Evolutionary conservation across 192 early-diverging fungal species (phyloP).

Genomic region (Polychytrium aggregatum): DNA sequence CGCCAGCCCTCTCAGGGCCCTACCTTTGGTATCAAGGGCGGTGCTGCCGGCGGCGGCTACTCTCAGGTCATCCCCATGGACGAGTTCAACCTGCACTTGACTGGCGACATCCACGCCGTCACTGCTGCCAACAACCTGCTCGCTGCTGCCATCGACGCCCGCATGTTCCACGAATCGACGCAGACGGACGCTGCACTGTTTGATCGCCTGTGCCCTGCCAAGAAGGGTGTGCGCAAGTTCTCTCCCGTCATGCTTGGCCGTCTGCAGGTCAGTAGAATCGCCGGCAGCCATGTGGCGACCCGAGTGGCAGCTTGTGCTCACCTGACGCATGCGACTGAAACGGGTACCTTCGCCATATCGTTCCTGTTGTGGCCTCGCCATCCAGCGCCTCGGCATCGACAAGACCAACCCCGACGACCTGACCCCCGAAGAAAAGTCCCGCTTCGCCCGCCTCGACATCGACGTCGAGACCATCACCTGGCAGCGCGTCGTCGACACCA

Average conservation of each 20-base stretch:
- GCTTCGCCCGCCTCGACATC: conserved; percentile 88
- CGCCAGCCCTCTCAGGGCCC: conserved; percentile 99
- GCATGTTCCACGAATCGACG: conserved; percentile 92
- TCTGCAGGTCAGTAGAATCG: conserved; percentile 15
- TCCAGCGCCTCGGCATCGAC: conserved; percentile 64
- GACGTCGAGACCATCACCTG: conserved; percentile 90
- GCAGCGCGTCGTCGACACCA: conserved; percentile 93
- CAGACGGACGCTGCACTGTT: conserved; percentile 70
- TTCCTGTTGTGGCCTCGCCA: too few species aligned
- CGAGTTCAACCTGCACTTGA: conserved; percentile 97
- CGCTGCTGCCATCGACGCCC: conserved; percentile 91
- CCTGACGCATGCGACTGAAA: too few species aligned
- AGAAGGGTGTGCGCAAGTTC: conserved; percentile 76
- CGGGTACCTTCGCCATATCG: too few species aligned
- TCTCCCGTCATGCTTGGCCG: conserved; percentile 79
- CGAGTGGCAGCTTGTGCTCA: too few species aligned
- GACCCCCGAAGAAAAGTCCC: conserved; percentile 60
- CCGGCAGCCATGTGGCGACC: conserved; percentile 2
- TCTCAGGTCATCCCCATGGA: conserved; percentile 99
- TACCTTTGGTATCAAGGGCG: conserved; percentile 98
- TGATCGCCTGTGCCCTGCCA: conserved; percentile 74
- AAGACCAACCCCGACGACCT: conserved; percentile 71
- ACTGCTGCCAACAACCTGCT: conserved; percentile 95
- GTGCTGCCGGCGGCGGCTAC: conserved; percentile 95
- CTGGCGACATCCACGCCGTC: conserved; percentile 98